Conservation (phyloP, 1,139 yeast genomes). For the Magnusiomyces fungicola region DNA sequence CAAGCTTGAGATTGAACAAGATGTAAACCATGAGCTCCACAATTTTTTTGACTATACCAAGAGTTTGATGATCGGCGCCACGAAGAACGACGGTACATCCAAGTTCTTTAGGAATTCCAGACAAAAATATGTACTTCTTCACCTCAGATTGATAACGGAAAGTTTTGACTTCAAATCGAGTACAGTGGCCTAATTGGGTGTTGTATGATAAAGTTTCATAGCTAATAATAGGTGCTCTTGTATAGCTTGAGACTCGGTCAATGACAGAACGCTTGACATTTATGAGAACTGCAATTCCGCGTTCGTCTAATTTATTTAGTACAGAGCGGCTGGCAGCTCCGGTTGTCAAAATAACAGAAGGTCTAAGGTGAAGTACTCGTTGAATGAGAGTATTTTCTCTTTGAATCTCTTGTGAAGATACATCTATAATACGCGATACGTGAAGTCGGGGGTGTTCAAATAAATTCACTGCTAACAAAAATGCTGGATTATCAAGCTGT, state of each 20-base stretch:
- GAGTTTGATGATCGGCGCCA: slow-evolving; percentile 54
- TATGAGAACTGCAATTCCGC: slow-evolving; percentile 70
- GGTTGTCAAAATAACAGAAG: slow-evolving; percentile 74
- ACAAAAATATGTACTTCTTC: slow-evolving; percentile 67
- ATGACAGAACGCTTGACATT: slow-evolving; percentile 79
- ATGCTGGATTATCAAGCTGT: slow-evolving; percentile 55
- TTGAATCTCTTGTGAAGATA: slow-evolving; percentile 82
- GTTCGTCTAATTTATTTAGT: slow-evolving; percentile 59
- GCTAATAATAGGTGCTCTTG: slow-evolving; percentile 73
- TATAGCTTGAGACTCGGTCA: slow-evolving; percentile 69
- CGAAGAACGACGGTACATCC: slow-evolving; percentile 82
- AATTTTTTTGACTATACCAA: slow-evolving; percentile 67
- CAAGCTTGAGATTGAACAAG: slow-evolving; percentile 69
- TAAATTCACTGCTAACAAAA: slow-evolving; percentile 81
- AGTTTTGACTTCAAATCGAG: slow-evolving; percentile 59
- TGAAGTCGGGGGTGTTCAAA: slow-evolving; percentile 71
- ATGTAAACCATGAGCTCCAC: slow-evolving; percentile 75
- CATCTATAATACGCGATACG: slow-evolving; percentile 74
- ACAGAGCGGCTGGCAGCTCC: slow-evolving; percentile 84
- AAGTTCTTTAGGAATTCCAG: slow-evolving; percentile 64
- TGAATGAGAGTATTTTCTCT: slow-evolving; percentile 76
- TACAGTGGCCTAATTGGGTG: slow-evolving; percentile 68
- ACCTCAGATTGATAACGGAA: slow-evolving; percentile 46
- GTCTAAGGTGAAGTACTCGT: slow-evolving; percentile 66
- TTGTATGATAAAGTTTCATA: slow-evolving; percentile 54